phyloP scores from a whole-genome alignment of 75 land plant genomes.

The Azolla pinnata region DNA sequence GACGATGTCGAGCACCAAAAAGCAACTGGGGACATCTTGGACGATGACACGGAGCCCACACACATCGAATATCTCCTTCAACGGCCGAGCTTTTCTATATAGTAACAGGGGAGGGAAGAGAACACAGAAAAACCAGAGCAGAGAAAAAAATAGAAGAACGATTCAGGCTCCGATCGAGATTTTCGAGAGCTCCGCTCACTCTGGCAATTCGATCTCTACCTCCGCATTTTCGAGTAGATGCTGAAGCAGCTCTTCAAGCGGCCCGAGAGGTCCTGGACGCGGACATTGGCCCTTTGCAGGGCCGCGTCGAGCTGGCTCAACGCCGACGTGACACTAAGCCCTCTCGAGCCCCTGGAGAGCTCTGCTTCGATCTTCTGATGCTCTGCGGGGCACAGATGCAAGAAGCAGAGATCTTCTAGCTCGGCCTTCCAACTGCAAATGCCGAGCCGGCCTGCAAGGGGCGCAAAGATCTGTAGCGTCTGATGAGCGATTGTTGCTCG shows the following conservation, averaged over 20 bases:
- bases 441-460: conserved; percentile 81
- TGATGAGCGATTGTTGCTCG: conserved; percentile 86
- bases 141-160: too few species aligned
- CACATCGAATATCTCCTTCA: conserved; percentile 30
- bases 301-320: conserved; percentile 55
- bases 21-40: conserved; percentile 19
- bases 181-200: too few species aligned
- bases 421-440: conserved; percentile 93
- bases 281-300: conserved; percentile 37
- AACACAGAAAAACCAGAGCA: too few species aligned
- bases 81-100: conserved; percentile 24
- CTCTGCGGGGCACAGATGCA: conserved; percentile 59
- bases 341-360: conserved; percentile 58
- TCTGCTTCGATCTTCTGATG: conserved; percentile 54
- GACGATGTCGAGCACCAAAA: conserved; percentile 18
- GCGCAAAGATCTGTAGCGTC: conserved; percentile 82
- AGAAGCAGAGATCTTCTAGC: conserved; percentile 82
- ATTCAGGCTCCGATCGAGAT: too few species aligned
- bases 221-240: conserved; percentile 74
- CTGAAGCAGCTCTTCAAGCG: conserved; percentile 84
- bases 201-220: too few species aligned
- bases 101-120: not conserved
- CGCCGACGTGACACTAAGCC: conserved; percentile 51
- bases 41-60: conserved; percentile 28
- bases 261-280: conserved; percentile 53